These are phyloP conservation scores for Alternaria angustiovoidea DNA, from an alignment of 2,329 filamentous ascomycete species.

Conservation along the genomic window DNA sequence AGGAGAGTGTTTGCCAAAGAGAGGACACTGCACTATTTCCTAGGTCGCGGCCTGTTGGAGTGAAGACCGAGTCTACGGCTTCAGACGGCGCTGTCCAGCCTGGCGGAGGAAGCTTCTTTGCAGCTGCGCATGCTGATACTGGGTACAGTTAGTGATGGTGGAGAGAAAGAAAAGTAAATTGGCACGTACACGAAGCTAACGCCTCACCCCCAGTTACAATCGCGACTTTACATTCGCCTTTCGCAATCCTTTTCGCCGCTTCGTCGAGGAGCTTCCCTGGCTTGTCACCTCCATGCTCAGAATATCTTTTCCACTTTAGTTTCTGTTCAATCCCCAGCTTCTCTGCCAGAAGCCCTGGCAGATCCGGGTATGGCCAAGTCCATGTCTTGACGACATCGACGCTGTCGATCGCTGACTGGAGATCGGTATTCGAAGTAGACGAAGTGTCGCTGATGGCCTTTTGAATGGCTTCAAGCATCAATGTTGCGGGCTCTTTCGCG, in stretches of 20 bases:
- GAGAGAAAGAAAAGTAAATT: background rate
- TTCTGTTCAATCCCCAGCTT: constrained; percentile 57
- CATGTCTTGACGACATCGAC: constrained; percentile 68
- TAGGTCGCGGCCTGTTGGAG: constrained; percentile 59
- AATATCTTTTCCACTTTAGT: constrained; percentile 60
- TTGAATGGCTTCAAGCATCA: constrained; percentile 66
- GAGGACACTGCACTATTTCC: constrained; percentile 49
- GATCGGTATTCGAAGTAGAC: constrained; percentile 37
- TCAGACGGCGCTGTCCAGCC: constrained; percentile 65
- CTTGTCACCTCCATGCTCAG: constrained; percentile 69
- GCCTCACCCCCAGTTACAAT: constrained; percentile 71
- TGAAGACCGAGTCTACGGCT: constrained; percentile 58
- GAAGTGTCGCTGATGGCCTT: constrained; percentile 62
- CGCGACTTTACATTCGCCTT: constrained; percentile 63
- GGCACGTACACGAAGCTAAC: constrained; percentile 63
- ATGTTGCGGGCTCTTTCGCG: constrained; percentile 65
- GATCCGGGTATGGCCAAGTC: constrained; percentile 71
- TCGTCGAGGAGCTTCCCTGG: constrained; percentile 70
- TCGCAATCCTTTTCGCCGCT: constrained; percentile 65
- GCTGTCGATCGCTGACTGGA: constrained; percentile 63
- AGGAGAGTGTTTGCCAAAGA: constrained; percentile 20
- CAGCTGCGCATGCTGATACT: constrained; percentile 62
- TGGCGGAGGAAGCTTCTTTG: constrained; percentile 63
- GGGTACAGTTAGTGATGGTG: constrained; percentile 7
- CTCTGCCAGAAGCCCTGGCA: constrained; percentile 63